Evolutionary conservation across 352 stramenopile genomes (phyloP).

Genomic region (Phytophthora sojae): DNA sequence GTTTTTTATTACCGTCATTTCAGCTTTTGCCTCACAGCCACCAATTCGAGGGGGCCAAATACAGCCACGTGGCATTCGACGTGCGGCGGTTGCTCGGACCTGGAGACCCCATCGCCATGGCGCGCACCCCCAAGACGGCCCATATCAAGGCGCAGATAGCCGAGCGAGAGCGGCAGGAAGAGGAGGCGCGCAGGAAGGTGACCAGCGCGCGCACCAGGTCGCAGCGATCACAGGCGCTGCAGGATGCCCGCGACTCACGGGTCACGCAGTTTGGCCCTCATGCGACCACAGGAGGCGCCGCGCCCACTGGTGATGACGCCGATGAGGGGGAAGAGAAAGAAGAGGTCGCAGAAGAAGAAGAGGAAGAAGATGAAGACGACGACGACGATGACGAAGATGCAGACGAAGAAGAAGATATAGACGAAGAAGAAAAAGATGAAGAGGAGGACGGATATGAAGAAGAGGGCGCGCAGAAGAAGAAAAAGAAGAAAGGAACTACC

Average conservation of each 20-base stretch:
- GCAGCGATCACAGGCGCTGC: neutral
- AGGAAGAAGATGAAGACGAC: neutral
- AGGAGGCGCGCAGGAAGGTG: neutral
- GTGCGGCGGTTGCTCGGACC: neutral
- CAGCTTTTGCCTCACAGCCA: neutral
- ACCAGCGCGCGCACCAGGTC: neutral
- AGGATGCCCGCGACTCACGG: neutral
- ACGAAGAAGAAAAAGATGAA: neutral
- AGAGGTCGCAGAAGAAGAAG: neutral
- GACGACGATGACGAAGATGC: neutral
- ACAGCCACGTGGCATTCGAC: neutral
- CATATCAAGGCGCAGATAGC: neutral
- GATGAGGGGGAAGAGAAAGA: neutral
- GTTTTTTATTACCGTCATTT: slow-evolving; percentile 3
- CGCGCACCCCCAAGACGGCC: neutral
- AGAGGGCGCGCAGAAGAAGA: neutral
- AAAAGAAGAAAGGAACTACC: neutral
- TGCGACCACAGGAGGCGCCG: neutral
- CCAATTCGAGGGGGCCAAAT: neutral
- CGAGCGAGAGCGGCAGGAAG: neutral
- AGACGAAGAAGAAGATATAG: neutral
- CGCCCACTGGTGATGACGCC: neutral
- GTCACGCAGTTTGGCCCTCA: neutral
- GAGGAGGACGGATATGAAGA: neutral
- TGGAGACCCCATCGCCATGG: neutral